These are phyloP conservation scores for Hypoxylon sp. DNA, from an alignment of 2,329 filamentous ascomycete species.

Conservation along the genomic window DNA sequence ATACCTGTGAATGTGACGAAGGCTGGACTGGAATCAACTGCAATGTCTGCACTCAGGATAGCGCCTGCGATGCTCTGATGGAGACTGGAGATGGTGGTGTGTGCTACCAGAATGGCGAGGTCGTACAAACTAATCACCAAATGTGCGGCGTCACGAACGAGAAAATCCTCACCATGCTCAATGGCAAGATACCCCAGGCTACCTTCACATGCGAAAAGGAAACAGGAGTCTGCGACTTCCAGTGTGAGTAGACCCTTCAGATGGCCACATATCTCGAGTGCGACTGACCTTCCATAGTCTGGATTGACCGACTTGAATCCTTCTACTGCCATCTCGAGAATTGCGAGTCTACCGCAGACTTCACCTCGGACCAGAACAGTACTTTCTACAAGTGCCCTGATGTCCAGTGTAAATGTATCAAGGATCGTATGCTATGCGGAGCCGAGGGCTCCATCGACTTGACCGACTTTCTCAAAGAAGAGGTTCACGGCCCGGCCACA, in stretches of 20 bases:
- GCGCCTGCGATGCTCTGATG: conserved; percentile 90
- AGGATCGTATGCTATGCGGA: conserved; percentile 93
- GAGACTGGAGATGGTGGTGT: conserved; percentile 83
- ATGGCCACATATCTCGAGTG: not conserved
- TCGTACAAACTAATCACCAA: conserved; percentile 95
- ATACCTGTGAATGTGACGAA: conserved; percentile 85
- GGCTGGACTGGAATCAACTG: conserved; percentile 98
- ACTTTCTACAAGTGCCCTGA: conserved; percentile 88
- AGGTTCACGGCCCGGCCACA: conserved; percentile 87
- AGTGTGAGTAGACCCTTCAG: conserved; percentile 71
- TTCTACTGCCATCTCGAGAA: conserved; percentile 94
- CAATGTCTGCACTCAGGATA: conserved; percentile 88
- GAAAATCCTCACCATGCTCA: conserved; percentile 89
- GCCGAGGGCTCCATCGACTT: conserved; percentile 93
- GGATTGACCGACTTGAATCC: conserved; percentile 93
- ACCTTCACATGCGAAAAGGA: conserved; percentile 91
- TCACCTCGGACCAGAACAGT: conserved; percentile 77
- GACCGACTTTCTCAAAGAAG: conserved; percentile 84
- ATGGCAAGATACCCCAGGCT: conserved; percentile 87
- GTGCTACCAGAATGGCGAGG: conserved; percentile 91
- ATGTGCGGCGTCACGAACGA: conserved; percentile 97
- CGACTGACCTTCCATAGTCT: conserved; percentile 69
- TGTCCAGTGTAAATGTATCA: conserved; percentile 88
- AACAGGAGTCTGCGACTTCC: conserved; percentile 86
- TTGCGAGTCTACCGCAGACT: conserved; percentile 79